A percentile compares a stretch with the other conserved stretches of the same genome.
These are phyloP conservation scores for Vanderwaltozyma verrucispora DNA, from an alignment of 805 yeast species.

Conservation along the genomic window DNA sequence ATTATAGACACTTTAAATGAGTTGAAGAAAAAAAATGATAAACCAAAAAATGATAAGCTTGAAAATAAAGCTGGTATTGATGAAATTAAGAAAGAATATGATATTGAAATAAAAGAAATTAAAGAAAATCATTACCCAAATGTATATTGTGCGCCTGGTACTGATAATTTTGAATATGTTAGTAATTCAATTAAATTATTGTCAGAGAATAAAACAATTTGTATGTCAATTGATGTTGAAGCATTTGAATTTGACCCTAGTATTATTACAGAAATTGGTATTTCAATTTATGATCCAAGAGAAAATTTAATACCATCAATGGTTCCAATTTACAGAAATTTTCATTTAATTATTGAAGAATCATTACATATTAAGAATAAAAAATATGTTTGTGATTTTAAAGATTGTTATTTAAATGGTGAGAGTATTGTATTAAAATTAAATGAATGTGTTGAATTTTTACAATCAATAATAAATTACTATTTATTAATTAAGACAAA, in stretches of 20 bases:
- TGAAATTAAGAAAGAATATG: constrained; percentile 5
- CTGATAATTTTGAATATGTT: constrained; percentile 13
- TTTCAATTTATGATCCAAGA: constrained; percentile 45
- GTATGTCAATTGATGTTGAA: constrained; percentile 44
- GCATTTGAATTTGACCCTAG: constrained; percentile 39
- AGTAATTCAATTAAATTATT: constrained; percentile 10
- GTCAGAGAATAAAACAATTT: constrained; percentile 19
- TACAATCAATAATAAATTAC: constrained; percentile 35
- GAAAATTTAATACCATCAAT: constrained; percentile 28
- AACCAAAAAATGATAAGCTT: not conserved
- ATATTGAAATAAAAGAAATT: constrained; percentile 7
- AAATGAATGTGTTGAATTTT: constrained; percentile 27
- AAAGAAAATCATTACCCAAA: constrained; percentile 17
- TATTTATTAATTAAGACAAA: constrained; percentile 29
- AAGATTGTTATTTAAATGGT: constrained; percentile 40
- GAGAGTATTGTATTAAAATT: constrained; percentile 33
- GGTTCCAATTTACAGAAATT: constrained; percentile 32
- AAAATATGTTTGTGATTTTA: constrained; percentile 42
- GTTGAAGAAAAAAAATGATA: constrained; percentile 1
- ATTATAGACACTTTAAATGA: not conserved
- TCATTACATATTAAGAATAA: constrained; percentile 36
- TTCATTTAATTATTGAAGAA: constrained; percentile 38
- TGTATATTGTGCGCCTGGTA: constrained; percentile 13
- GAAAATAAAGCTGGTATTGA: too few species aligned
- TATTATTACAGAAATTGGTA: constrained; percentile 46